Conservation (phyloP, 768 basidiomycete species). For the Boletus rubroflammeus region DNA sequence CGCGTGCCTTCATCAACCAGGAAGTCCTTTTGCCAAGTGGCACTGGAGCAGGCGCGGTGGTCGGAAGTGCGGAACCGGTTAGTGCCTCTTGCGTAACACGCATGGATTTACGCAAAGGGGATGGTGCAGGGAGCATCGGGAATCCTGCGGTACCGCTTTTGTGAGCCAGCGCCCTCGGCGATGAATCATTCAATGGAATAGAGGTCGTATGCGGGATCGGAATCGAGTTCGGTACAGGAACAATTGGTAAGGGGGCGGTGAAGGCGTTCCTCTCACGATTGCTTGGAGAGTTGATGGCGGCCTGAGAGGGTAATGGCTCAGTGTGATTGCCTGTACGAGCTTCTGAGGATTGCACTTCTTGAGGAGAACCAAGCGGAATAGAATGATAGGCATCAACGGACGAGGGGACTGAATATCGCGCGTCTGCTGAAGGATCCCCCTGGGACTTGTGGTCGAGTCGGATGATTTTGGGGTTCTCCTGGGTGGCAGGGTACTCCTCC, state of each 20-base stretch:
- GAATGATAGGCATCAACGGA: slow-evolving; percentile 38
- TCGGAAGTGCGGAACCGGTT: slow-evolving; percentile 30
- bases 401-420: slow-evolving; percentile 20
- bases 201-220: slow-evolving; percentile 18
- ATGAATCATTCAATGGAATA: slow-evolving; percentile 36
- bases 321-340: slow-evolving; percentile 8
- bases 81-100: slow-evolving; percentile 47
- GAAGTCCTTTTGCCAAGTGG: slow-evolving; percentile 66
- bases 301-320: slow-evolving; percentile 18
- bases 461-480: neutral
- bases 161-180: slow-evolving; percentile 27
- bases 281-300: neutral
- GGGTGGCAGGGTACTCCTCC: neutral
- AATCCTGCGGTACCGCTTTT: slow-evolving; percentile 47
- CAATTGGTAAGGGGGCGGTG: slow-evolving; percentile 23
- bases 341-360: slow-evolving; percentile 1
- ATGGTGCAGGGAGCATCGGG: slow-evolving; percentile 64
- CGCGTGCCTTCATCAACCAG: slow-evolving; percentile 76
- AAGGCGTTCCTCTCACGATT: slow-evolving; percentile 17
- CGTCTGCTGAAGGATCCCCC: slow-evolving; percentile 17
- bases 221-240: slow-evolving; percentile 9
- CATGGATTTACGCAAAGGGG: slow-evolving; percentile 67
- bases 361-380: slow-evolving; percentile 38
- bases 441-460: slow-evolving; percentile 1
- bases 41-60: slow-evolving; percentile 36